Evolutionary conservation across 2,329 filamentous ascomycete species (phyloP), one percentile per base, ranked within the genome.

Genomic region (Venturia aucupariae): DNA sequence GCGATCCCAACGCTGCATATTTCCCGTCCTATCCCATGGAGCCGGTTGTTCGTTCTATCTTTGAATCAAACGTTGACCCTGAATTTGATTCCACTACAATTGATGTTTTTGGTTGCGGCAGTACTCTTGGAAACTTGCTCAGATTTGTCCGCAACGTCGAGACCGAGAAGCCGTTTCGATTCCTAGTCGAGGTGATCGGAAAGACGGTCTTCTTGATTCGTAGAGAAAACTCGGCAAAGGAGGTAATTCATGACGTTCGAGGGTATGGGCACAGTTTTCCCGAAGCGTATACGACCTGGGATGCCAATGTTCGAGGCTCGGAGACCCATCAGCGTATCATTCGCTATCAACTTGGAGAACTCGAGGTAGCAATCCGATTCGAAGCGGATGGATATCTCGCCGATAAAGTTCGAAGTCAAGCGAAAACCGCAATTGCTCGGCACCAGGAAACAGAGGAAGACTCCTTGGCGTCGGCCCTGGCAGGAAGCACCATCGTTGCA

Each of bases 231-330:
- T 38, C 35, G 35, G 7, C 35, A 38, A 6, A 38, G 35, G 35
- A 38, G 67, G 70, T 78, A 0, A 84, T 90, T 5, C 68, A 74
- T 0, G 77, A 77, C n/a, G 74, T 90, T 0, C 68, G 68, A 19
- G 88, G 87, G 0, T 89, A 79, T 68, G 86, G 87, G 0, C 86
- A 90, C 68, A 80, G 83, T 0, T 90, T 90, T 67, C 85, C 84
- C 0, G 84, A 89, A 60, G 78, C 78, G 0, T 86, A 89, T 69
- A 90, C 88, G 0, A 83, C 78, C 0, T 90, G 86, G 86, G 81
- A 82, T 11, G 13, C 68, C 0, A 78, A 78, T 0, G 81, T 85
- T 0, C 78, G 77, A 57, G 77, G 78, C 0, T 89, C 86, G 0
- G 74, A 73, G 1, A 84, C 84, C 0, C 85, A 90, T 66, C 86